Evolutionary conservation across 192 early-diverging fungal species (phyloP).

Genomic region (Gamsiella multidivaricata): DNA sequence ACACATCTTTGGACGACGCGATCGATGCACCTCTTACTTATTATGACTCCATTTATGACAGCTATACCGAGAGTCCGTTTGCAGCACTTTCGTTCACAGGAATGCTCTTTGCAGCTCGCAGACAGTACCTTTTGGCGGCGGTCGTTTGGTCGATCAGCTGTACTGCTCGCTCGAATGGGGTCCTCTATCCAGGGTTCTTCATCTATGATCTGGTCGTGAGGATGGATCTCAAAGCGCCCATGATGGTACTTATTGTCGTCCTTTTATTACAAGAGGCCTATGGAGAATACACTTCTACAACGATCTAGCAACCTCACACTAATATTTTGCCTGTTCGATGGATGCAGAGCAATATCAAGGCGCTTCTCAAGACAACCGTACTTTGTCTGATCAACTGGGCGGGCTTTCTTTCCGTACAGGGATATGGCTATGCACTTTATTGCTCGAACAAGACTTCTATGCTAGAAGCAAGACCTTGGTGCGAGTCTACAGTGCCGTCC

Average conservation of each 20-base stretch:
- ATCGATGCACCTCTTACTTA: too few species aligned
- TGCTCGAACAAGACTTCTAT: conserved; percentile 56
- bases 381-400: conserved; percentile 55
- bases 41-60: too few species aligned
- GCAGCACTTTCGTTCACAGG: conserved; percentile 82
- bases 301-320: not conserved
- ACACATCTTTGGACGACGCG: too few species aligned
- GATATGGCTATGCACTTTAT: conserved; percentile 68
- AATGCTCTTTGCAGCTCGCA: conserved; percentile 66
- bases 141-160: conserved; percentile 70
- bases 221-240: conserved; percentile 20
- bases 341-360: conserved; percentile 8
- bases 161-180: conserved; percentile 81
- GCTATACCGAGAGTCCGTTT: conserved; percentile 91
- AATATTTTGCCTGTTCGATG: not conserved
- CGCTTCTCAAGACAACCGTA: conserved; percentile 21
- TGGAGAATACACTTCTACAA: too few species aligned
- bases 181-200: conserved; percentile 86
- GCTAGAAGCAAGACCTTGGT: conserved; percentile 71
- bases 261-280: too few species aligned
- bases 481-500: conserved; percentile 64
- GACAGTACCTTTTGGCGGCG: conserved; percentile 68
- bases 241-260: conserved; percentile 5
- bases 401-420: conserved; percentile 74
- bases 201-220: conserved; percentile 71